These are phyloP conservation scores for Colletotrichum simmondsii DNA, from an alignment of 2,329 filamentous ascomycete genomes.

Conservation along the genomic window DNA sequence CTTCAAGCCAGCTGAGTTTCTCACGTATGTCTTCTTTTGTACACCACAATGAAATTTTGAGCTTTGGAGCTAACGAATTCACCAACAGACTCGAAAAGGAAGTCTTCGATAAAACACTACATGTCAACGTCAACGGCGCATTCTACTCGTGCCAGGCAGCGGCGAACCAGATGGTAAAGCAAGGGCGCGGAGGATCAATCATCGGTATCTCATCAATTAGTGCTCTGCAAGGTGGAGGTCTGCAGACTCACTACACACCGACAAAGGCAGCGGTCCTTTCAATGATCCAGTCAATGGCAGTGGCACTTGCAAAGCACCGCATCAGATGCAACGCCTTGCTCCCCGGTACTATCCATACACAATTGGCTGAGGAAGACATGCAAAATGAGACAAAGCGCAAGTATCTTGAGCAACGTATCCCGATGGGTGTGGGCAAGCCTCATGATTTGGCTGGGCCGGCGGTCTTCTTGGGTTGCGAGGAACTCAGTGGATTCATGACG, in stretches of 20 bases:
- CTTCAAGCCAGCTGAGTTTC: slow-evolving; percentile 25
- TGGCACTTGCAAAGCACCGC: slow-evolving; percentile 71
- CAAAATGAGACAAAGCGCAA: slow-evolving; percentile 70
- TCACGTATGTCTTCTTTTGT: slow-evolving; percentile 5
- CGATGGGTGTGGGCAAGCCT: slow-evolving; percentile 70
- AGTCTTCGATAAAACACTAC: slow-evolving; percentile 68
- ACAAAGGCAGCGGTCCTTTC: slow-evolving; percentile 77
- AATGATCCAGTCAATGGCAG: slow-evolving; percentile 75
- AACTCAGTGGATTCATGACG: slow-evolving; percentile 73
- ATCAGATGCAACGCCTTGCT: slow-evolving; percentile 78
- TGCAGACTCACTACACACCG: slow-evolving; percentile 78
- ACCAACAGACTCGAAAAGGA: slow-evolving; percentile 62
- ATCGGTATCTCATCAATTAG: slow-evolving; percentile 74
- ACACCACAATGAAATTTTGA: not conserved
- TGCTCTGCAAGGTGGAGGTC: slow-evolving; percentile 72
- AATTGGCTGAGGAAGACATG: slow-evolving; percentile 76
- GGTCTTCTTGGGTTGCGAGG: slow-evolving; percentile 75
- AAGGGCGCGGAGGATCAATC: slow-evolving; percentile 68
- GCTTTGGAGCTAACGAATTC: not conserved
- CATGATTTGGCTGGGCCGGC: slow-evolving; percentile 76
- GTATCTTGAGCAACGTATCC: slow-evolving; percentile 76
- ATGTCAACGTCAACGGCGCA: slow-evolving; percentile 75
- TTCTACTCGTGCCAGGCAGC: slow-evolving; percentile 78
- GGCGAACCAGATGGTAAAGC: slow-evolving; percentile 61
- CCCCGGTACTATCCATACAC: slow-evolving; percentile 76